A percentile compares a stretch with the other conserved stretches of the same genome.
These are phyloP conservation scores for Paramecium bursaria DNA, from an alignment of 73 alveolate genomes.

Conservation along the genomic window DNA sequence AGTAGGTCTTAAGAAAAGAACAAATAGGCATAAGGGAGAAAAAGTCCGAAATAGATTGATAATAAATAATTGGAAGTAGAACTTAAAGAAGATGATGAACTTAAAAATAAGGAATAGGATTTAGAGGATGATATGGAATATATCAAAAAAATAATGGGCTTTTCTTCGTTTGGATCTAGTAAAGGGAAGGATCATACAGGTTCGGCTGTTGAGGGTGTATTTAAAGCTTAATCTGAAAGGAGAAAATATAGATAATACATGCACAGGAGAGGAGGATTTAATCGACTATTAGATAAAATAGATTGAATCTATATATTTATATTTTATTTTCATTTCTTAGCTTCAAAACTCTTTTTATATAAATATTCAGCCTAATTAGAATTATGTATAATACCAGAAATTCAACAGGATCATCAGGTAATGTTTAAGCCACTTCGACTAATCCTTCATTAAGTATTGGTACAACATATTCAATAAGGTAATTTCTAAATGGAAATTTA, in stretches of 20 bases:
- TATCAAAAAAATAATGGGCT: slow-evolving; percentile 63
- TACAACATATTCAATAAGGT: slow-evolving; percentile 80
- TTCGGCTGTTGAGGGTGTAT: slow-evolving; percentile 57
- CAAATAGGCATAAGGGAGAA: too few species aligned
- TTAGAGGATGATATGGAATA: too few species aligned
- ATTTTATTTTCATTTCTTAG: background rate
- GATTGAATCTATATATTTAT: too few species aligned
- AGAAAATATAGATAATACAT: slow-evolving; percentile 67
- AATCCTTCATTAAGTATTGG: slow-evolving; percentile 85
- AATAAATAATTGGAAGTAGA: too few species aligned
- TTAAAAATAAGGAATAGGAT: too few species aligned
- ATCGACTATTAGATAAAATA: slow-evolving; percentile 54
- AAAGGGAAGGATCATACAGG: slow-evolving; percentile 71
- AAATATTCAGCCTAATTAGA: slow-evolving; percentile 69
- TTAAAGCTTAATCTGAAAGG: slow-evolving; percentile 22
- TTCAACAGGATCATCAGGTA: slow-evolving; percentile 88
- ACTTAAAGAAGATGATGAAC: too few species aligned
- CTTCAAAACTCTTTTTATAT: slow-evolving; percentile 65
- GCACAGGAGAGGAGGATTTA: slow-evolving; percentile 73
- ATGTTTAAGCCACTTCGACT: slow-evolving; percentile 78
- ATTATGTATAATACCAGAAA: slow-evolving; percentile 33
- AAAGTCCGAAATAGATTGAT: too few species aligned
- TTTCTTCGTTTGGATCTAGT: slow-evolving; percentile 53
- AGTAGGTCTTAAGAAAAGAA: too few species aligned
- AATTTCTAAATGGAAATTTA: slow-evolving; percentile 77